phyloP scores from a whole-genome alignment of 75 land plant genomes.

The Pseudotsuga menziesii region DNA sequence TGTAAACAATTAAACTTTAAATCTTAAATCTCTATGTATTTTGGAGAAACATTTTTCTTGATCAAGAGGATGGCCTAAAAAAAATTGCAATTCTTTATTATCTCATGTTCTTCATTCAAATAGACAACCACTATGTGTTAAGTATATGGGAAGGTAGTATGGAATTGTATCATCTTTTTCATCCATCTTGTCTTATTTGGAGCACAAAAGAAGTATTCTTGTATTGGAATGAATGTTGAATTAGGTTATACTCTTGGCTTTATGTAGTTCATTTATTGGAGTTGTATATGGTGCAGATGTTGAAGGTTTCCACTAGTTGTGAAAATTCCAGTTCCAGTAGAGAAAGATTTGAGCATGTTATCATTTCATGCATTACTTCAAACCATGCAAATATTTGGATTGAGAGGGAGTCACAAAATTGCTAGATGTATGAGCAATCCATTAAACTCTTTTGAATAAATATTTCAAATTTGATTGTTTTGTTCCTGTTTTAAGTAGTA shows the following conservation, averaged over 20 bases:
- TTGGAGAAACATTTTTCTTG: background rate
- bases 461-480: too few species aligned
- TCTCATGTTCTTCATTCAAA: slow-evolving; percentile 1
- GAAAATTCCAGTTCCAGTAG: slow-evolving; percentile 31
- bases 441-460: too few species aligned
- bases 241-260: slow-evolving; percentile 4
- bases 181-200: background rate
- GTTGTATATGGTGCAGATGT: slow-evolving; percentile 18
- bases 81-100: background rate
- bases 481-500: too few species aligned
- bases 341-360: slow-evolving; percentile 45
- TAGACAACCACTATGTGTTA: background rate
- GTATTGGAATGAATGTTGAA: slow-evolving; percentile 5
- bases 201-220: background rate
- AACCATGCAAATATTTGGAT: slow-evolving; percentile 39
- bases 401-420: slow-evolving; percentile 30
- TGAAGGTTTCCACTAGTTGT: slow-evolving; percentile 32
- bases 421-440: slow-evolving; percentile 19
- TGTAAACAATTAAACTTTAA: background rate
- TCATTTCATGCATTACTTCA: slow-evolving; percentile 34
- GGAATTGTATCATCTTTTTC: background rate
- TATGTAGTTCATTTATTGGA: slow-evolving; percentile 10
- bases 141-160: background rate
- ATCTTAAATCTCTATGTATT: background rate
- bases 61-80: background rate